Conservation (phyloP, 495 filamentous ascomycete species). For the Aspergillus hancockii region DNA sequence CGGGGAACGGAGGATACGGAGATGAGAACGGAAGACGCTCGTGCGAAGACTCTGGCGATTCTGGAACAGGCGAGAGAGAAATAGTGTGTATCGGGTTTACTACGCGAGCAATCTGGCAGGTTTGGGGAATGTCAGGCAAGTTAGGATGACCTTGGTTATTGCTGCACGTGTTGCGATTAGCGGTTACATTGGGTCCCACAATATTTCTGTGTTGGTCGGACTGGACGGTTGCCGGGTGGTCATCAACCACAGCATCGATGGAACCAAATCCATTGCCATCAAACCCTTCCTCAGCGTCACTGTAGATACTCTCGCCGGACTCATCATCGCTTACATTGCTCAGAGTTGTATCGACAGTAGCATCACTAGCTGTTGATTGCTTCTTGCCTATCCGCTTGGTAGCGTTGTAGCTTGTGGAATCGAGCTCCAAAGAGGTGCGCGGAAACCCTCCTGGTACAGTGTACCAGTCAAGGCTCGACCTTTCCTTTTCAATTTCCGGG, state of each 20-base stretch:
- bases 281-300: constrained; percentile 82
- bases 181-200: neutral
- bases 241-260: constrained; percentile 80
- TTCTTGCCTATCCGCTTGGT: constrained; percentile 13
- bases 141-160: constrained; percentile 1
- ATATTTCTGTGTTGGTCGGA: neutral
- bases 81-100: constrained; percentile 24
- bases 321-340: constrained; percentile 48
- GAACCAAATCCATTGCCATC: constrained; percentile 79
- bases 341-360: constrained; percentile 18
- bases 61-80: constrained; percentile 17
- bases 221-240: constrained; percentile 25
- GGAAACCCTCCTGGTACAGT: constrained; percentile 42
- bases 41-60: constrained; percentile 22
- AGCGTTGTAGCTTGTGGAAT: neutral
- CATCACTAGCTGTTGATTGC: constrained; percentile 5
- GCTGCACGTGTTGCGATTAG: neutral
- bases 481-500: constrained; percentile 41
- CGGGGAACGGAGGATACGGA: constrained; percentile 23
- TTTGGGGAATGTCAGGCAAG: constrained; percentile 17
- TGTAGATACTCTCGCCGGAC: constrained; percentile 72
- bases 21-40: constrained; percentile 23
- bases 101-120: constrained; percentile 25
- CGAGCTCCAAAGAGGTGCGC: constrained; percentile 26
- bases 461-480: constrained; percentile 37